Percentiles rank a stretch among this genome's conserved stretches.
These are phyloP conservation scores for Nasturtium officinale DNA, from an alignment of 345 rosid genomes.

Conservation along the genomic window DNA sequence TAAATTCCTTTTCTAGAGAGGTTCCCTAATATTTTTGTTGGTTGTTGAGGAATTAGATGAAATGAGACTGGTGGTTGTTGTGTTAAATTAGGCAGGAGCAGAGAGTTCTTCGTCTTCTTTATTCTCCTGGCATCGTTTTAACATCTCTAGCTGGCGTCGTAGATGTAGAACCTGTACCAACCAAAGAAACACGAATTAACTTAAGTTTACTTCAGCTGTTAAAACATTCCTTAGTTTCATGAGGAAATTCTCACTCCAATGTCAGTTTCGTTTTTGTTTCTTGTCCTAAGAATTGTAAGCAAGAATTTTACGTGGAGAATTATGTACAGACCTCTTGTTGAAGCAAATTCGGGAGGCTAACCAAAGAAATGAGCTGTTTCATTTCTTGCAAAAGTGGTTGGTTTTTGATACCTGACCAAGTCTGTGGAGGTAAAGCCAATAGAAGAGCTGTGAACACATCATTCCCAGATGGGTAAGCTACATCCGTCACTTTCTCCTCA, in stretches of 20 bases:
- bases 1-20: not conserved
- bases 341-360: constrained; percentile 69
- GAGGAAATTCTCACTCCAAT: not conserved
- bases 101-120: constrained; percentile 71
- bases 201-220: too few species aligned
- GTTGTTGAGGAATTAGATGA: constrained; percentile 14
- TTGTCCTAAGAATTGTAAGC: not conserved
- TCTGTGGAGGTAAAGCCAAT: constrained; percentile 79
- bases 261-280: not conserved
- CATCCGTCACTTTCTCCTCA: constrained; percentile 54
- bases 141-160: constrained; percentile 62
- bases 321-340: constrained; percentile 87
- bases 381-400: constrained; percentile 59
- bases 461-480: constrained; percentile 57
- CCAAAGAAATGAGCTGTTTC: constrained; percentile 52
- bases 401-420: constrained; percentile 75
- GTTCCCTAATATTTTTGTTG: constrained; percentile 1
- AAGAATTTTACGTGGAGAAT: not conserved
- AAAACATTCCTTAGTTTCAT: not conserved
- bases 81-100: constrained; percentile 47
- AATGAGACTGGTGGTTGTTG: not conserved
- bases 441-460: constrained; percentile 78
- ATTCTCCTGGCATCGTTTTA: constrained; percentile 73
- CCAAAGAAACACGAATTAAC: not conserved
- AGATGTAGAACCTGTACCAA: constrained; percentile 68